Evolutionary conservation across 495 filamentous ascomycete genomes (phyloP), one percentile per base, ranked within the genome.

Genomic region (Penicillium coffeae): DNA sequence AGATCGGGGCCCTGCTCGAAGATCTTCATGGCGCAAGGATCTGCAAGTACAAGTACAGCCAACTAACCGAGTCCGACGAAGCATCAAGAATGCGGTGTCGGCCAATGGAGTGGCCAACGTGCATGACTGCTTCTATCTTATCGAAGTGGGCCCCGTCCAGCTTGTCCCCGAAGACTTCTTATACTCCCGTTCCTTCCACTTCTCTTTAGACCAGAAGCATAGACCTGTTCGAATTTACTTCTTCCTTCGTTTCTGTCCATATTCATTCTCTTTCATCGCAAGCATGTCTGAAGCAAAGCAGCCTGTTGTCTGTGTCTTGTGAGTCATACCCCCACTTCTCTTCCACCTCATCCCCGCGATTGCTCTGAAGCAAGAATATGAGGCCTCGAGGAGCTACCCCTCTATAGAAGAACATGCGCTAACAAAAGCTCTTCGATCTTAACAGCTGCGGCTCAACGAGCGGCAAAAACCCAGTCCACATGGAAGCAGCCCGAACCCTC

Each of bases 291-390:
- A 82, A 48, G 42, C 51, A 30, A 72, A 72, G 38, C 65, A 58
- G 7, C 54, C 83, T 1, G 88, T 90, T 48, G 83, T 91, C 65
- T 90, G 84, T 56, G 87, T 89, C 32, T 87, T 91, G 88, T 90
- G 81, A 70, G 82, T 72, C 46, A 51, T 32, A 47, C 54, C 38
- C 45, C 43, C 44, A 38, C 50, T 41, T 21, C 12, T 30, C 21
- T 19, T 19, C 10, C 30, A 18, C 22, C 44, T 35, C 42, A n/a
- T n/a, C n/a, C n/a, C n/a, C n/a, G n/a, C n/a, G n/a, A n/a, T n/a
- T n/a, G n/a, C n/a, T n/a, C n/a, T n/a, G n/a, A n/a, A n/a, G n/a
- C n/a, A n/a, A n/a, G n/a, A n/a, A n/a, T n/a, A n/a, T n/a, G n/a
- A n/a, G n/a, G n/a, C n/a, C n/a, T n/a, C n/a, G n/a, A n/a, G n/a